Evolutionary conservation across 306 rosid genomes (phyloP).

Genomic region (Sindora glabra): DNA sequence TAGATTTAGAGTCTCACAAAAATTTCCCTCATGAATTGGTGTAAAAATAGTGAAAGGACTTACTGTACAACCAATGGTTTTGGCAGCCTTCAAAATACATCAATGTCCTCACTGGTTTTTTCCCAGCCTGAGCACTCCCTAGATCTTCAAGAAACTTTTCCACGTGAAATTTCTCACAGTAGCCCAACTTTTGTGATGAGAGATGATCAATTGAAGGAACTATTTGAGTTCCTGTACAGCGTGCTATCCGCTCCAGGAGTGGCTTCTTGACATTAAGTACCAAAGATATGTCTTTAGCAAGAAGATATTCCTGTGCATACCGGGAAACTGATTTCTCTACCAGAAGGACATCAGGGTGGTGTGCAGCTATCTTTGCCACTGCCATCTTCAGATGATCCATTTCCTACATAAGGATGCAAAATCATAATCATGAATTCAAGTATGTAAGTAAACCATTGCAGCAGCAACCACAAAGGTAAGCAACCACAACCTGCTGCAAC

Average conservation of each 20-base stretch:
- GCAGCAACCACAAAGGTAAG: constrained; percentile 20
- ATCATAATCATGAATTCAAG: constrained; percentile 2
- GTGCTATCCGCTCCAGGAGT: constrained; percentile 84
- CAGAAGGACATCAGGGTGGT: constrained; percentile 74
- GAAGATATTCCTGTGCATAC: constrained; percentile 88
- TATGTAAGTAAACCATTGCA: neutral
- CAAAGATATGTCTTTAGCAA: constrained; percentile 76
- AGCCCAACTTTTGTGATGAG: constrained; percentile 71
- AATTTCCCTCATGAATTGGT: neutral
- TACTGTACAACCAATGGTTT: constrained; percentile 95
- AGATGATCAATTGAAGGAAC: constrained; percentile 80
- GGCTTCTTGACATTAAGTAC: constrained; percentile 87
- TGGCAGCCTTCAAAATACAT: constrained; percentile 97
- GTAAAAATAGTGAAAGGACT: constrained; percentile 24
- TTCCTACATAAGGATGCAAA: constrained; percentile 55
- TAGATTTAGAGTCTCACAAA: neutral
- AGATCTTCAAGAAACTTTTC: constrained; percentile 70
- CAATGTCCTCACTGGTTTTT: constrained; percentile 70
- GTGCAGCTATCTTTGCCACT: constrained; percentile 83
- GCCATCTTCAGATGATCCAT: constrained; percentile 99
- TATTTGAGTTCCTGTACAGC: constrained; percentile 89
- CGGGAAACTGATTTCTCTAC: constrained; percentile 98
- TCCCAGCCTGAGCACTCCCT: constrained; percentile 55
- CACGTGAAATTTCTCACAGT: constrained; percentile 77
- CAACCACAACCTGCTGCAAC: constrained; percentile 84